Percentiles rank a stretch among this genome's conserved stretches.
These are phyloP conservation scores for Yamadazyma kitorensis DNA, from an alignment of 805 yeast genomes.

Conservation along the genomic window DNA sequence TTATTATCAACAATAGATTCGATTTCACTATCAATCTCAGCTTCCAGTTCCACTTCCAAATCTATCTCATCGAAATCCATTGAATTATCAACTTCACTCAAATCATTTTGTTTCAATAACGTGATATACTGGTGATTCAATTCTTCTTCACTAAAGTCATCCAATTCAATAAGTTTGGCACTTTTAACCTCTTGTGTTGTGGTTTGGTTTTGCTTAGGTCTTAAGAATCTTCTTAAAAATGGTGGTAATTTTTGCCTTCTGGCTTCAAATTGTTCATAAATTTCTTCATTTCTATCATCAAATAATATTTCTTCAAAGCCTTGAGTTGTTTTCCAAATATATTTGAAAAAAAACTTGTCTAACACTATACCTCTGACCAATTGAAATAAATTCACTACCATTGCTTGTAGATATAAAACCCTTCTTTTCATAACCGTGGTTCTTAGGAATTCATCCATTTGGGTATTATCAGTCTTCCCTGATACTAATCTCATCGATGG, in stretches of 20 bases:
- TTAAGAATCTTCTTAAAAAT: conserved; percentile 25
- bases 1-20: conserved; percentile 13
- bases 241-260: conserved; percentile 22
- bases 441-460: conserved; percentile 1
- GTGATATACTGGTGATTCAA: conserved; percentile 19
- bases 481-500: conserved; percentile 26
- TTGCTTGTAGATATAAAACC: conserved; percentile 17
- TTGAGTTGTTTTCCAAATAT: conserved; percentile 3
- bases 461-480: conserved; percentile 10
- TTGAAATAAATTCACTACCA: conserved; percentile 19
- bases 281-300: conserved; percentile 12
- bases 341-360: conserved; percentile 11
- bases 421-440: conserved; percentile 22
- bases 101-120: conserved; percentile 22
- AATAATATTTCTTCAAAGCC: conserved; percentile 3
- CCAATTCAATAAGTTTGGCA: conserved; percentile 10
- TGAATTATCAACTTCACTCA: conserved; percentile 39
- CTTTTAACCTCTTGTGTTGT: conserved; percentile 1
- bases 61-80: conserved; percentile 24
- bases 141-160: conserved; percentile 17
- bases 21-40: conserved; percentile 15
- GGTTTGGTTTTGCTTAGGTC: conserved; percentile 18
- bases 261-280: conserved; percentile 16
- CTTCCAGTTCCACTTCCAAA: conserved; percentile 10
- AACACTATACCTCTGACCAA: conserved; percentile 19